Evolutionary conservation across 176 grass and related monocot species (phyloP).

Genomic region (Aegilops umbellulata): DNA sequence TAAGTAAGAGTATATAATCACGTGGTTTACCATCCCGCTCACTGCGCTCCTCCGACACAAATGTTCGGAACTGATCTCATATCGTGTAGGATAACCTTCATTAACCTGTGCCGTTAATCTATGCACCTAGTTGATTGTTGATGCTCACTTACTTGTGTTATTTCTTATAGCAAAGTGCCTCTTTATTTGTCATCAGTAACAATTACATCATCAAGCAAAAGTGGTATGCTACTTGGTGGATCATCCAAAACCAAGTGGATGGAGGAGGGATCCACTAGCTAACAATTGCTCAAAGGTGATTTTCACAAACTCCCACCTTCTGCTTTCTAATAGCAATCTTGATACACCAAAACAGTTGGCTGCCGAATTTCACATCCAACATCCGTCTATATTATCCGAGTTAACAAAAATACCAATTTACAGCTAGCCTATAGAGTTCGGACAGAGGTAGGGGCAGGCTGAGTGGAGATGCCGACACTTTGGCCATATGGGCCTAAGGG

Average conservation of each 20-base stretch:
- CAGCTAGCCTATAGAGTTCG: neutral
- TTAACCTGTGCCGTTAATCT: neutral
- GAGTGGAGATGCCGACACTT: neutral
- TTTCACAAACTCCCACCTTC: neutral
- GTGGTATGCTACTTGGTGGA: neutral
- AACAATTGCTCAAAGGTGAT: neutral
- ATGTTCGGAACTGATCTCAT: neutral
- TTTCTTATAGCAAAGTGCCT: neutral
- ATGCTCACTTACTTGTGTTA: neutral
- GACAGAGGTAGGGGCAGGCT: neutral
- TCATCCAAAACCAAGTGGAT: neutral
- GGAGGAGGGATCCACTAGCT: neutral
- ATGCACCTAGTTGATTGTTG: neutral
- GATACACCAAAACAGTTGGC: too few species aligned
- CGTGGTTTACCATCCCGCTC: neutral
- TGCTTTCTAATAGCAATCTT: neutral
- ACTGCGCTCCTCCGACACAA: neutral
- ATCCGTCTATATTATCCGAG: neutral
- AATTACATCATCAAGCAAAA: neutral
- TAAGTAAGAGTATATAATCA: neutral
- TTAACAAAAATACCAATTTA: neutral
- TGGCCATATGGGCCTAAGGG: neutral
- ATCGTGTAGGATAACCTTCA: slow-evolving; percentile 19
- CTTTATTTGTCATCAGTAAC: neutral
- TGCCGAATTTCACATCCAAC: neutral